phyloP scores from a whole-genome alignment of 2,329 filamentous ascomycete genomes.

The Nemania sp. region DNA sequence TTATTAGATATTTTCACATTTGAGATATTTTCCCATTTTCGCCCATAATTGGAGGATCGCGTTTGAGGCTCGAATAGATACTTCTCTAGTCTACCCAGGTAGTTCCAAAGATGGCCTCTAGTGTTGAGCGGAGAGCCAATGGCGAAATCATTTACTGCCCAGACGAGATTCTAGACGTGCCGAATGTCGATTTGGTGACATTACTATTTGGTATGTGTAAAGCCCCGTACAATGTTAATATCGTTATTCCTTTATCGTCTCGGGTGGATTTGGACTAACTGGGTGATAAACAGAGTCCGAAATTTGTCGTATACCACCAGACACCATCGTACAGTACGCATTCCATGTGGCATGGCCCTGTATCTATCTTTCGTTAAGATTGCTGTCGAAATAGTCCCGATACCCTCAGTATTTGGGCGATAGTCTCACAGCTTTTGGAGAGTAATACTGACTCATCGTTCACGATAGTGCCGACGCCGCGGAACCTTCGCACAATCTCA shows the following conservation, averaged over 20 bases:
- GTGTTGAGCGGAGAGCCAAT: conserved; percentile 35
- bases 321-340: conserved; percentile 54
- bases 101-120: conserved; percentile 39
- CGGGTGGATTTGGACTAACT: conserved; percentile 6
- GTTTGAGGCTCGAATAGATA: no score
- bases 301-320: conserved; percentile 45
- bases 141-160: conserved; percentile 47
- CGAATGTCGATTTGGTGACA: conserved; percentile 49
- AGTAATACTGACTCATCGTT: neutral
- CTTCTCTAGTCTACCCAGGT: no score
- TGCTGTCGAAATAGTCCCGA: neutral
- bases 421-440: neutral
- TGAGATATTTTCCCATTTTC: no score
- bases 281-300: conserved; percentile 42
- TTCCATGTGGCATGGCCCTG: neutral
- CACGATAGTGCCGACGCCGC: conserved; percentile 52
- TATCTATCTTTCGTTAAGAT: neutral
- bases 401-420: no score
- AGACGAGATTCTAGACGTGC: conserved; percentile 40
- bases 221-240: neutral
- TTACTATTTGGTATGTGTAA: conserved; percentile 47
- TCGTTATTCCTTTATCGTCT: no score
- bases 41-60: no score
- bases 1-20: no score
- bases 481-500: conserved; percentile 57